Conservation (phyloP, 805 yeast species). For the Candida palmyrensis region DNA sequence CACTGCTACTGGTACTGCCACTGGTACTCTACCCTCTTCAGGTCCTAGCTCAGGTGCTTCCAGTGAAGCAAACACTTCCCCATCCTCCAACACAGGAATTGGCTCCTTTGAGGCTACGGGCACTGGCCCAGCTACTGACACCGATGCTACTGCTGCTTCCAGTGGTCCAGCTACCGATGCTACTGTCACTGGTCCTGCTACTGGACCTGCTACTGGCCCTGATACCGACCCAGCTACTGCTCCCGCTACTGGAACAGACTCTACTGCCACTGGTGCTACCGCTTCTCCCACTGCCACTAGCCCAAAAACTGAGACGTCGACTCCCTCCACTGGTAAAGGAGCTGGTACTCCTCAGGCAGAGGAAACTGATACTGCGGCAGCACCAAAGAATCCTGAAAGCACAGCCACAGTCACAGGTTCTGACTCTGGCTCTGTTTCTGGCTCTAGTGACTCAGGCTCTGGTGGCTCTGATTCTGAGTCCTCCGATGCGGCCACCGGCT, state of each 20-base stretch:
- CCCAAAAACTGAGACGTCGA: background rate
- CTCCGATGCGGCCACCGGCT: too few species aligned
- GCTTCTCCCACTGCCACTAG: constrained; percentile 1
- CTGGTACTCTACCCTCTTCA: constrained; percentile 8
- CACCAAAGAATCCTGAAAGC: too few species aligned
- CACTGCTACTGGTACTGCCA: constrained; percentile 9
- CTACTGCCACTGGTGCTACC: constrained; percentile 1
- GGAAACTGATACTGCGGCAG: background rate
- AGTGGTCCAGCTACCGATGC: background rate
- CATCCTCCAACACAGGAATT: too few species aligned
- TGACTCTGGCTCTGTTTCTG: constrained; percentile 4
- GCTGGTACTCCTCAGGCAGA: background rate
- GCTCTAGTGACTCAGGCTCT: too few species aligned
- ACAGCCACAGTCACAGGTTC: constrained; percentile 2
- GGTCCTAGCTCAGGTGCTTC: constrained; percentile 2
- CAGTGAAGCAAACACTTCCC: too few species aligned
- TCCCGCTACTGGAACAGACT: background rate
- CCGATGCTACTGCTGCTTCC: background rate
- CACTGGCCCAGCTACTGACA: constrained; percentile 2
- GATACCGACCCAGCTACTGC: background rate
- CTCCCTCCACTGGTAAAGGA: background rate
- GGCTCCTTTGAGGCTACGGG: too few species aligned
- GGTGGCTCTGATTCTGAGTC: too few species aligned
- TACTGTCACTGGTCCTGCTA: constrained; percentile 3
- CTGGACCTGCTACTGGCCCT: background rate